phyloP scores from a whole-genome alignment of 2,329 filamentous ascomycete species.

The Hymenoscyphus scutula region DNA sequence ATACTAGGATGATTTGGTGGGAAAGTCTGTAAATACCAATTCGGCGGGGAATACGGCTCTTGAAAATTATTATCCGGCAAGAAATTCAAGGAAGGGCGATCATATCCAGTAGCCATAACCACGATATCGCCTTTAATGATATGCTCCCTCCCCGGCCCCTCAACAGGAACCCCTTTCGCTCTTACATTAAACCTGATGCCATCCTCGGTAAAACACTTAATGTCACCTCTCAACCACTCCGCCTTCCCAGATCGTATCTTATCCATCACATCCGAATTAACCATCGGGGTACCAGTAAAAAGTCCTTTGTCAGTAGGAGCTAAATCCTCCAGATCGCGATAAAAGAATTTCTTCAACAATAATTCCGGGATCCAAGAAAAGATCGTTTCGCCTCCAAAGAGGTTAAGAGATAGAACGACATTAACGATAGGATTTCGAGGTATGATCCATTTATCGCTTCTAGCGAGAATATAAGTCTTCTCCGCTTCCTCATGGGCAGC shows the following conservation, averaged over 20 bases:
- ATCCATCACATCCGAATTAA: constrained; percentile 77
- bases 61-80: constrained; percentile 70
- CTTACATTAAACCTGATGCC: constrained; percentile 72
- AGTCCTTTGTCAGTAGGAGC: constrained; percentile 68
- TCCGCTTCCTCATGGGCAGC: constrained; percentile 63
- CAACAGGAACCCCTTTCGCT: constrained; percentile 68
- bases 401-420: constrained; percentile 70
- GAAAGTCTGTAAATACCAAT: constrained; percentile 88
- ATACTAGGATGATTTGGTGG: constrained; percentile 71
- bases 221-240: constrained; percentile 79
- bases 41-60: constrained; percentile 73
- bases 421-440: constrained; percentile 76
- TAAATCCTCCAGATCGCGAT: constrained; percentile 73
- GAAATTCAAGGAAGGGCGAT: constrained; percentile 70
- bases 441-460: constrained; percentile 85
- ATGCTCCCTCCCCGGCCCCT: constrained; percentile 68
- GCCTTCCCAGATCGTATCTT: constrained; percentile 70
- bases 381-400: constrained; percentile 73
- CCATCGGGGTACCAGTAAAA: constrained; percentile 85
- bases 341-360: constrained; percentile 75
- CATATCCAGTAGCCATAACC: constrained; percentile 80
- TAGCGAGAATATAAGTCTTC: constrained; percentile 69
- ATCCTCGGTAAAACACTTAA: constrained; percentile 59
- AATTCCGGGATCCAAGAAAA: constrained; percentile 77
- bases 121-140: constrained; percentile 71